A percentile compares a stretch with the other conserved stretches of the same genome.
Evolutionary conservation across 2,329 filamentous ascomycete genomes (phyloP).

Genomic region (Lasiodiplodia gonubiensis): DNA sequence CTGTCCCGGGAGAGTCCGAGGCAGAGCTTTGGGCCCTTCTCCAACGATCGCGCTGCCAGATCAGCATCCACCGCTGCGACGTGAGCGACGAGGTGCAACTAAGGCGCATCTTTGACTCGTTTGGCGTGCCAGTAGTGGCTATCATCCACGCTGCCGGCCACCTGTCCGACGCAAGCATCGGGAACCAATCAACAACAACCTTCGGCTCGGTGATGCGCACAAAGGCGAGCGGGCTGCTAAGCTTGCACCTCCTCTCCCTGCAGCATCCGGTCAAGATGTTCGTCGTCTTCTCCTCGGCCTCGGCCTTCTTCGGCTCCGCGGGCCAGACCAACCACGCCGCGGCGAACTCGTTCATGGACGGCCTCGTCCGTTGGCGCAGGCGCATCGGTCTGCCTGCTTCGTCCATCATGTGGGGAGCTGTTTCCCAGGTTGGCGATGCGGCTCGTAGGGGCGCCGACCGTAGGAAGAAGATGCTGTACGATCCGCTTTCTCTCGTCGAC

Average conservation of each 20-base stretch:
- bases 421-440: background rate
- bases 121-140: background rate
- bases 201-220: slow-evolving; percentile 37
- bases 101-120: background rate
- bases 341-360: slow-evolving; percentile 57
- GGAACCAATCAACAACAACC: background rate
- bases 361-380: slow-evolving; percentile 32
- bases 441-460: background rate
- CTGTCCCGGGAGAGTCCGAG: background rate
- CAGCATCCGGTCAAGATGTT: slow-evolving; percentile 54
- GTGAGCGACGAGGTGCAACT: background rate
- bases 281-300: slow-evolving; percentile 56
- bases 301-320: slow-evolving; percentile 57
- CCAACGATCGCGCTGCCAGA: background rate
- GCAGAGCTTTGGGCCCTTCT: background rate
- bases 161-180: background rate
- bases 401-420: slow-evolving; percentile 3
- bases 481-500: background rate
- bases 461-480: background rate
- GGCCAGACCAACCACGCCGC: slow-evolving; percentile 62
- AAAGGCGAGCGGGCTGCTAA: slow-evolving; percentile 62
- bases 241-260: slow-evolving; percentile 41
- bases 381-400: slow-evolving; percentile 30
- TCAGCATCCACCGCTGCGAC: background rate
- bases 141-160: no score